Evolutionary conservation across 2,329 filamentous ascomycete genomes (phyloP), one percentile per base, ranked within the genome.

Genomic region (Cladobotryum mycophilum): DNA sequence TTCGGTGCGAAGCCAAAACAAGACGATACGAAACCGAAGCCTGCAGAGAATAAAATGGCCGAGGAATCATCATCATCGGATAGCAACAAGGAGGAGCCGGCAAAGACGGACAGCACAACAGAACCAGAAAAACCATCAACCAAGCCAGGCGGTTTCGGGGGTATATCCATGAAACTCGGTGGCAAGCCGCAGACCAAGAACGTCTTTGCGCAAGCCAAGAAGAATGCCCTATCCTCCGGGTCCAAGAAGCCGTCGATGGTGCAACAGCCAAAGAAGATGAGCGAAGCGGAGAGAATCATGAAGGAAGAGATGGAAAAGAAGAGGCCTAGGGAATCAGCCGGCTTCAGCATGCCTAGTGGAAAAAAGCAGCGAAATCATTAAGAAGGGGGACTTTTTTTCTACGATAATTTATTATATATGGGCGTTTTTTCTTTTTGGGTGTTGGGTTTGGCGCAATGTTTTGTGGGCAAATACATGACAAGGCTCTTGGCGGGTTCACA

Each of bases 241-340:
- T 71, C 76, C 3, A 89, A 89, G 67, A 89, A 88, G 64, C 55
- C 66, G 1, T 60, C 71, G 33, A 76, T 74, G 11, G 70, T 80
- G 3, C 81, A 82, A 54, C 78, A 79, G 49, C 84, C 82, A 2
- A 89, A 88, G 75, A 93, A 88, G 61, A 92, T 95, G 80, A 92
- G 87, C 61, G 89, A 95, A 64, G 86, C 85, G 3, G 89, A 92
- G 69, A 79, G 86, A 48, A 95, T 93, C 61, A 96, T 95, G 90
- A 88, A 86, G 67, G 85, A 88, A 60, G 87, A 91, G 63, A 77
- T 89, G 68, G 86, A 89, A 59, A 76, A 78, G 56, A 90, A 89
- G 64, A 75, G 84, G 49, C 68, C 75, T 34, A 72, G 80, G 44
- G 77, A 74, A 9, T 64, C 64, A 4, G 67, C 66, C 1, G 75